Evolutionary conservation across 2,329 filamentous ascomycete species (phyloP).

Genomic region (Alternaria triticimaculans): DNA sequence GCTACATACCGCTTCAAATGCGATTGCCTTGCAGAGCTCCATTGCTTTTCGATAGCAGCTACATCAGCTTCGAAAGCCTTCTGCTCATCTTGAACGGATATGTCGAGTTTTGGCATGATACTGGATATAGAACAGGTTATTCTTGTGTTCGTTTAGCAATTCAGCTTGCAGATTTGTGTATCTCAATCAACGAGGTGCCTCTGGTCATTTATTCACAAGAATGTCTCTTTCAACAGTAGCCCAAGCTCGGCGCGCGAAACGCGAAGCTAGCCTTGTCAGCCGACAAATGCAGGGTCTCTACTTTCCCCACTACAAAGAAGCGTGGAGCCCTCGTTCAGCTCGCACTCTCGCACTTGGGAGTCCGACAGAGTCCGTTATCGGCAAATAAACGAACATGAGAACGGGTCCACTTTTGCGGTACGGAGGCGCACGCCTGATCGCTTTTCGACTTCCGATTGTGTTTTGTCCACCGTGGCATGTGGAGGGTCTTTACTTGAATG

Average conservation of each 20-base stretch:
- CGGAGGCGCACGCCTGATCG: background rate
- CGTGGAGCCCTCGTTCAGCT: background rate
- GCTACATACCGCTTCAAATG: constrained; percentile 19
- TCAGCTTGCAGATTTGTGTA: fast-evolving
- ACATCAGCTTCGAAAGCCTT: constrained; percentile 43
- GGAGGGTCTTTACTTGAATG: background rate
- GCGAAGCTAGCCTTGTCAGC: background rate
- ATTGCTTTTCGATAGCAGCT: constrained; percentile 45
- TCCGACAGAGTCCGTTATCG: background rate
- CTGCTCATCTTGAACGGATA: constrained; percentile 27
- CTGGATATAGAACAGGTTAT: no score
- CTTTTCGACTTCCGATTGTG: background rate
- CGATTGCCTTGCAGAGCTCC: constrained; percentile 28
- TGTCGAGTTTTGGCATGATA: constrained; percentile 3
- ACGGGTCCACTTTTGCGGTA: background rate
- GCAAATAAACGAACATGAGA: background rate
- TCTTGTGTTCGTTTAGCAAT: no score
- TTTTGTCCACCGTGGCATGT: fast-evolving
- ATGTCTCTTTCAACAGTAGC: no score
- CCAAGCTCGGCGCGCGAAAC: background rate
- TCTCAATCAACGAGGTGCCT: background rate
- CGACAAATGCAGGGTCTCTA: background rate
- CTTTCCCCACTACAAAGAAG: background rate
- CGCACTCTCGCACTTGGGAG: background rate
- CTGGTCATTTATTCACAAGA: background rate